These are phyloP conservation scores for Microthlaspi erraticum DNA, from an alignment of 345 rosid genomes.

Conservation along the genomic window DNA sequence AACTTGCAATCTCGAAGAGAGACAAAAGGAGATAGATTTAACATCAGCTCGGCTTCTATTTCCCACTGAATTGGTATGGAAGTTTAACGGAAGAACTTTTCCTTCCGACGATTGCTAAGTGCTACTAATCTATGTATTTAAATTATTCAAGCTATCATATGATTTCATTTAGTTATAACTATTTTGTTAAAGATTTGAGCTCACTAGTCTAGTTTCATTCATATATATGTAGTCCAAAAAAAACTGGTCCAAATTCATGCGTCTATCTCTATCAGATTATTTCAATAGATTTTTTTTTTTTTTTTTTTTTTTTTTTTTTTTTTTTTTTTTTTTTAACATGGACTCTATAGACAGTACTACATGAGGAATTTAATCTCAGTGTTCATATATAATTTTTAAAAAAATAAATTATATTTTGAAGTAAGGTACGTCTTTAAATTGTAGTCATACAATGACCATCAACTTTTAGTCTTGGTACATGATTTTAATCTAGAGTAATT, in stretches of 20 bases:
- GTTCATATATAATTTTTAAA: no score
- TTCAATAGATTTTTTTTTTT: no score
- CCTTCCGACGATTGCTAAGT: not conserved
- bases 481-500: not conserved
- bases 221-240: no score
- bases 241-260: no score
- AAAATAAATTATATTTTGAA: no score
- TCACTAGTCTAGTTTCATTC: not conserved
- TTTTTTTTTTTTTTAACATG: no score
- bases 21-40: not conserved
- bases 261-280: no score
- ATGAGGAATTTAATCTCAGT: no score
- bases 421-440: no score
- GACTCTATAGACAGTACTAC: no score
- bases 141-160: not conserved
- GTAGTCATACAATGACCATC: no score
- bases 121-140: not conserved
- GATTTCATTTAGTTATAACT: not conserved
- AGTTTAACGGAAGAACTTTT: not conserved
- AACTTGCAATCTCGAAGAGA: conserved; percentile 12
- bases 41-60: conserved; percentile 9
- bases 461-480: conserved; percentile 8
- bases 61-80: not conserved
- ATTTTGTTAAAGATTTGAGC: not conserved
- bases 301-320: no score